Evolutionary conservation across 2,329 filamentous ascomycete species (phyloP).

Genomic region (Ciborinia camelliae): DNA sequence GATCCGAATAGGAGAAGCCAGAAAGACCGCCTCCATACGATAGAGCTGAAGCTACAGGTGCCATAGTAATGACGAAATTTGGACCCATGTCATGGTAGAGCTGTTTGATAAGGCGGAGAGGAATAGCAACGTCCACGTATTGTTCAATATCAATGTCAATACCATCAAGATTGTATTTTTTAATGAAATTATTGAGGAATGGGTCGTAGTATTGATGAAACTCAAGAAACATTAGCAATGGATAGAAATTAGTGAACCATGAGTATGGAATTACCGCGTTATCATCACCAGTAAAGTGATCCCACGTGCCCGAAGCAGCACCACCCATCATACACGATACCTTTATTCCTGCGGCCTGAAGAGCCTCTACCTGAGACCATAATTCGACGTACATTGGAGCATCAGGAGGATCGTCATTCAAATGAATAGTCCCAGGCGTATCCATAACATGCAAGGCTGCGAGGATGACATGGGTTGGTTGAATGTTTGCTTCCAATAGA

Average conservation of each 20-base stretch:
- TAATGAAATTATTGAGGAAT: slow-evolving; percentile 40
- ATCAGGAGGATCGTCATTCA: slow-evolving; percentile 21
- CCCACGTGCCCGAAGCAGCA: slow-evolving; percentile 25
- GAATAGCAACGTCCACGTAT: slow-evolving; percentile 66
- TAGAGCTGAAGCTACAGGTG: slow-evolving; percentile 55
- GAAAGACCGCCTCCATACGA: slow-evolving; percentile 53
- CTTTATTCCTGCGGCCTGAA: slow-evolving; percentile 21
- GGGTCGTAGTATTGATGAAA: slow-evolving; percentile 22
- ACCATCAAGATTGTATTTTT: slow-evolving; percentile 79
- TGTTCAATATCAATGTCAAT: slow-evolving; percentile 89
- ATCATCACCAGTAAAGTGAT: slow-evolving; percentile 41
- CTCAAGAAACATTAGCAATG: slow-evolving; percentile 23
- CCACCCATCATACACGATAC: slow-evolving; percentile 24
- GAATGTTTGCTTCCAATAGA: slow-evolving; percentile 5
- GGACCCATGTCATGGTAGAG: slow-evolving; percentile 66
- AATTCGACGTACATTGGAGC: slow-evolving; percentile 21
- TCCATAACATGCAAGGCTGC: slow-evolving; percentile 14
- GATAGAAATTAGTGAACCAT: not conserved
- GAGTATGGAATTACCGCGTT: not conserved
- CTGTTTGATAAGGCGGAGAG: slow-evolving; percentile 78
- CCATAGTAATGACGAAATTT: slow-evolving; percentile 64
- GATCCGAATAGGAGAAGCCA: slow-evolving; percentile 70
- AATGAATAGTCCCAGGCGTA: slow-evolving; percentile 12
- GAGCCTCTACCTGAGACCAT: slow-evolving; percentile 19
- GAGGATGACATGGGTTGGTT: slow-evolving; percentile 19